Percentiles rank a stretch among this genome's conserved stretches.
These are phyloP conservation scores for Fusarium heterosporum DNA, from an alignment of 2,329 filamentous ascomycete genomes.

Conservation along the genomic window DNA sequence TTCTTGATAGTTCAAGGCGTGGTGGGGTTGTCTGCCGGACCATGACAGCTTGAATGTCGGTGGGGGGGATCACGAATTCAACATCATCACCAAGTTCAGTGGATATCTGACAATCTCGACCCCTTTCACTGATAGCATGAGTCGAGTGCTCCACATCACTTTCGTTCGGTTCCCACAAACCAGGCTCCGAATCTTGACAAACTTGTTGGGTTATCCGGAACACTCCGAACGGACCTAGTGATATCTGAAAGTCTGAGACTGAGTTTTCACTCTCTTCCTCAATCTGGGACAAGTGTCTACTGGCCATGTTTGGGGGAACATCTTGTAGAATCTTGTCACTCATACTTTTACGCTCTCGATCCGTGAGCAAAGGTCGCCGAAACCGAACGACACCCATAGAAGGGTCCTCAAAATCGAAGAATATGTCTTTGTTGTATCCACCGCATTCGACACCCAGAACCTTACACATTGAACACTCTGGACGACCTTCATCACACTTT, in stretches of 20 bases:
- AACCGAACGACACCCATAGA: constrained; percentile 7
- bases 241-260: constrained; percentile 15
- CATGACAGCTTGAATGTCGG: background rate
- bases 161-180: background rate
- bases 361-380: constrained; percentile 24
- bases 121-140: fast-evolving
- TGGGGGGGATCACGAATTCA: background rate
- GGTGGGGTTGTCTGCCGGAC: background rate
- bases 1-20: background rate
- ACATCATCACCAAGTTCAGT: background rate
- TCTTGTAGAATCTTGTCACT: constrained; percentile 20
- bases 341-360: constrained; percentile 22
- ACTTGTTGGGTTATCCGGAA: constrained; percentile 6
- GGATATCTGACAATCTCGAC: background rate
- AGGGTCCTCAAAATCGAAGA: constrained; percentile 29
- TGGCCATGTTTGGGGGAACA: constrained; percentile 1
- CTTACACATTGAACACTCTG: constrained; percentile 27
- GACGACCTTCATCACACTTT: constrained; percentile 34
- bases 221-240: constrained; percentile 31
- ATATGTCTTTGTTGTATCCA: constrained; percentile 32
- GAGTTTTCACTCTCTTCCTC: constrained; percentile 30
- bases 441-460: constrained; percentile 23
- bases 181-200: fast-evolving
- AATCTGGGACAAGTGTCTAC: constrained; percentile 28
- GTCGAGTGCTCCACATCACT: fast-evolving